Percentiles rank a stretch among this genome's conserved stretches.
Conservation (phyloP, 2,329 filamentous ascomycete species). For the Claviceps monticola region DNA sequence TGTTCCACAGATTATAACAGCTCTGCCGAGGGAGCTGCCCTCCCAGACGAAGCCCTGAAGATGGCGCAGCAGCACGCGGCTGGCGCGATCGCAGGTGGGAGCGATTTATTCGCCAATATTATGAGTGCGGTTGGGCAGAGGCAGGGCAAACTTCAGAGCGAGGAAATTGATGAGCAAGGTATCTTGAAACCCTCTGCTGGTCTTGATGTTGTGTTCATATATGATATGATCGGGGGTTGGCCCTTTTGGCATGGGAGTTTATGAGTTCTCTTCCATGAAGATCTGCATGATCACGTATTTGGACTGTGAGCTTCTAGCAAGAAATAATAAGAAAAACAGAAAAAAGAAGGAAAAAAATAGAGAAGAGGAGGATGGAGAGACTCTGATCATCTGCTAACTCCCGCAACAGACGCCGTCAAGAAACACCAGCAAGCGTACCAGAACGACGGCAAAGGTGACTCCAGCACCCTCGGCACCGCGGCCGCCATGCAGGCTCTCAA, state of each 20-base stretch:
- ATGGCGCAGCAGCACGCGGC: conserved; percentile 34
- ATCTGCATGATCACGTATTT: too few relatives aligned
- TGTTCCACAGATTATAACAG: conserved; percentile 7
- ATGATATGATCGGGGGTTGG: too few relatives aligned
- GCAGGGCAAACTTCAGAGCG: conserved; percentile 31
- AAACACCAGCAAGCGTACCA: conserved; percentile 66
- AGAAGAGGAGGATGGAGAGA: too few relatives aligned
- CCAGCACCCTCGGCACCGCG: conserved; percentile 49
- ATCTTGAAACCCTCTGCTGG: conserved; percentile 4
- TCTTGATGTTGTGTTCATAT: neutral
- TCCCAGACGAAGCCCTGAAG: conserved; percentile 32
- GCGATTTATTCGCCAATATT: conserved; percentile 35
- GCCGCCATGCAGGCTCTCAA: conserved; percentile 73
- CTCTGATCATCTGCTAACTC: too few relatives aligned
- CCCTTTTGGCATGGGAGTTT: too few relatives aligned
- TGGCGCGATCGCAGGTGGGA: conserved; percentile 29
- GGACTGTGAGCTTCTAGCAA: too few relatives aligned
- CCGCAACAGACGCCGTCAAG: conserved; percentile 45
- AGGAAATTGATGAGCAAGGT: conserved; percentile 38
- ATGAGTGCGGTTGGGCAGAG: conserved; percentile 34
- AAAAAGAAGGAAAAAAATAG: too few relatives aligned
- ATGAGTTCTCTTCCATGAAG: too few relatives aligned
- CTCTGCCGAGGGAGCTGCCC: conserved; percentile 13
- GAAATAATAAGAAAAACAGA: neutral
- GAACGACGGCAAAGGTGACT: conserved; percentile 30